Evolutionary conservation across 177 flowering plant genomes (phyloP).

Genomic region (Telopea speciosissima): DNA sequence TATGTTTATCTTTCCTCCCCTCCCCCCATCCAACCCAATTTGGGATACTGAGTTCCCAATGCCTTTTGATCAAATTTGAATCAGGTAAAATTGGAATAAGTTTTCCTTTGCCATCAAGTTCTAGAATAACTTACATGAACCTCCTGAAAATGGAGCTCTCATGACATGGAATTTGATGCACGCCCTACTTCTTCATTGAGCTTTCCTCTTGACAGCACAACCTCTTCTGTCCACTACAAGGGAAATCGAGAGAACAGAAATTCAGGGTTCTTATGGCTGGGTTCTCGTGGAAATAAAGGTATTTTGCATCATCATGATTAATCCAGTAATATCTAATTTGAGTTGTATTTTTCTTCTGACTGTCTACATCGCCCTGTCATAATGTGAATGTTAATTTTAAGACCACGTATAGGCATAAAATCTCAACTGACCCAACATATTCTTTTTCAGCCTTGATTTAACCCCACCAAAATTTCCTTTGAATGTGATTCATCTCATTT

Average conservation of each 20-base stretch:
- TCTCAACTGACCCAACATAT: too few species aligned
- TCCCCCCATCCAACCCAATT: too few species aligned
- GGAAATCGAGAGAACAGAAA: too few species aligned
- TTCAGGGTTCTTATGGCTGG: too few species aligned
- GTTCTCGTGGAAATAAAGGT: too few species aligned
- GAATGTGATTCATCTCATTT: too few species aligned
- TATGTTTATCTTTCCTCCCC: conserved; percentile 5
- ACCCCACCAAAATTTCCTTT: too few species aligned
- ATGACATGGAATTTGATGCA: conserved; percentile 29
- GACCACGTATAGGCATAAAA: conserved; percentile 32
- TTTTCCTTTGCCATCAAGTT: conserved; percentile 30
- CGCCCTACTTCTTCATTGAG: conserved; percentile 20
- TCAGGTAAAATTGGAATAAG: conserved; percentile 45
- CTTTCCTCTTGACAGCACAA: conserved; percentile 25
- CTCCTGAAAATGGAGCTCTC: conserved; percentile 36
- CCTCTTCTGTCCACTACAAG: conserved; percentile 24
- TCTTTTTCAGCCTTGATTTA: too few species aligned
- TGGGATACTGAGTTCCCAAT: conserved; percentile 2
- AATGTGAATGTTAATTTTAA: background rate
- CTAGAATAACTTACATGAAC: conserved; percentile 29
- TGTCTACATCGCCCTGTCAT: too few species aligned
- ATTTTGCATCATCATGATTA: background rate
- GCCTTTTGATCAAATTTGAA: conserved; percentile 13
- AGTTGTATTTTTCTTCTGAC: background rate
- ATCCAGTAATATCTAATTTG: too few species aligned